These are phyloP conservation scores for Aquilaria yunnanensis DNA, from an alignment of 345 rosid genomes.

Conservation along the genomic window DNA sequence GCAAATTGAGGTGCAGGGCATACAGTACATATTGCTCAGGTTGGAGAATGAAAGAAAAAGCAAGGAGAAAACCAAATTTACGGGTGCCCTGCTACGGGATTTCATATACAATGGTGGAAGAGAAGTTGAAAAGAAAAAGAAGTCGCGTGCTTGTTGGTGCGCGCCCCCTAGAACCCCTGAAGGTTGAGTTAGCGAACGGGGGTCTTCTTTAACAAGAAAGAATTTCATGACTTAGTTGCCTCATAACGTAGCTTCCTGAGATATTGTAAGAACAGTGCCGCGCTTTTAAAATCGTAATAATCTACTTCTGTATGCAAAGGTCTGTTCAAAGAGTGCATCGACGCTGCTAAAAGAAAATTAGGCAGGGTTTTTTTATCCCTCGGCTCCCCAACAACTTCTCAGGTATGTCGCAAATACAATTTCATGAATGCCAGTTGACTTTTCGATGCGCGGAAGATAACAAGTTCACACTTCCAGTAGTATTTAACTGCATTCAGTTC, in stretches of 20 bases:
- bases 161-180: conserved; percentile 45
- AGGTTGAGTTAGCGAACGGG: conserved; percentile 22
- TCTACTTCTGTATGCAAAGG: conserved; percentile 9
- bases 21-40: conserved; percentile 57
- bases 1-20: conserved; percentile 72
- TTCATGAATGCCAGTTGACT: too few species aligned
- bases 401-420: too few species aligned
- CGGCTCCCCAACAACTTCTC: too few species aligned
- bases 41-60: conserved; percentile 62
- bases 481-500: too few species aligned
- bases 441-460: too few species aligned
- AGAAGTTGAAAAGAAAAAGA: conserved; percentile 45
- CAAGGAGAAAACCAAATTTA: conserved; percentile 35
- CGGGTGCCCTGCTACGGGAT: conserved; percentile 58
- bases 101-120: conserved; percentile 53
- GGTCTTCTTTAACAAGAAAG: neutral
- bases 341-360: too few species aligned
- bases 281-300: conserved; percentile 21
- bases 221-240: conserved; percentile 13
- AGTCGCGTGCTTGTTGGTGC: conserved; percentile 68
- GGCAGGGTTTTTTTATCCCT: too few species aligned
- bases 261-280: conserved; percentile 17
- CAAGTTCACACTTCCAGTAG: too few species aligned
- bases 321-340: too few species aligned
- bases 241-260: conserved; percentile 13